These are phyloP conservation scores for Citeromyces nyonsensis DNA, from an alignment of 805 yeast genomes.

Conservation along the genomic window DNA sequence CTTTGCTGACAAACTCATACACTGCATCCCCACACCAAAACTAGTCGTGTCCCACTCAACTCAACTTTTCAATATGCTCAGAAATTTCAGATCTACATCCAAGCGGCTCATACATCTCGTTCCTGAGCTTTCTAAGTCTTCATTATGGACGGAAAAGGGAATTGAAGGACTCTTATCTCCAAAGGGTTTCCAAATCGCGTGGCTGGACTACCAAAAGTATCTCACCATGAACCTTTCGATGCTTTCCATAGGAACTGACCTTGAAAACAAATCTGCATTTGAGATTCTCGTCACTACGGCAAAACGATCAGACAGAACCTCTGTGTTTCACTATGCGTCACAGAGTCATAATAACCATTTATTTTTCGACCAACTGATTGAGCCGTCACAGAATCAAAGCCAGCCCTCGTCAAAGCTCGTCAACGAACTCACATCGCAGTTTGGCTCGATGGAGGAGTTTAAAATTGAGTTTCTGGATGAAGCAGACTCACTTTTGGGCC, in stretches of 20 bases:
- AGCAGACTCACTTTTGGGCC: conserved; percentile 41
- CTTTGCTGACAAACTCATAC: neutral
- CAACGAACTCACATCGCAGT: conserved; percentile 18
- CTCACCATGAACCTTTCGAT: conserved; percentile 44
- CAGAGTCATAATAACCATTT: conserved; percentile 89
- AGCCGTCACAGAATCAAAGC: conserved; percentile 2
- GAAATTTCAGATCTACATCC: conserved; percentile 1
- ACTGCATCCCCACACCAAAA: neutral
- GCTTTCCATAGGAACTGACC: conserved; percentile 62
- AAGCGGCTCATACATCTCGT: conserved; percentile 39
- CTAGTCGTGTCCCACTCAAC: neutral
- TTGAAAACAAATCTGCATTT: conserved; percentile 64
- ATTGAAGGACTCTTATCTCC: conserved; percentile 51
- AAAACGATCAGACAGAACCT: conserved; percentile 46
- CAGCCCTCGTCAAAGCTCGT: conserved; percentile 8
- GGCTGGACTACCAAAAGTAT: conserved; percentile 69
- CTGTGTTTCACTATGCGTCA: conserved; percentile 76
- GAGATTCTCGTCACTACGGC: conserved; percentile 57
- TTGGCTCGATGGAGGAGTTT: conserved; percentile 32
- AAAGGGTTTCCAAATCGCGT: conserved; percentile 54
- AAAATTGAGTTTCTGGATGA: conserved; percentile 28
- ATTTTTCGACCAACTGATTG: conserved; percentile 49
- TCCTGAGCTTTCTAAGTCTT: conserved; percentile 34
- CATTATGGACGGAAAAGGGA: conserved; percentile 25
- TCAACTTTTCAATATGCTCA: neutral